Conservation (phyloP, 2,329 filamentous ascomycete genomes). For the Colletotrichum abscissum region DNA sequence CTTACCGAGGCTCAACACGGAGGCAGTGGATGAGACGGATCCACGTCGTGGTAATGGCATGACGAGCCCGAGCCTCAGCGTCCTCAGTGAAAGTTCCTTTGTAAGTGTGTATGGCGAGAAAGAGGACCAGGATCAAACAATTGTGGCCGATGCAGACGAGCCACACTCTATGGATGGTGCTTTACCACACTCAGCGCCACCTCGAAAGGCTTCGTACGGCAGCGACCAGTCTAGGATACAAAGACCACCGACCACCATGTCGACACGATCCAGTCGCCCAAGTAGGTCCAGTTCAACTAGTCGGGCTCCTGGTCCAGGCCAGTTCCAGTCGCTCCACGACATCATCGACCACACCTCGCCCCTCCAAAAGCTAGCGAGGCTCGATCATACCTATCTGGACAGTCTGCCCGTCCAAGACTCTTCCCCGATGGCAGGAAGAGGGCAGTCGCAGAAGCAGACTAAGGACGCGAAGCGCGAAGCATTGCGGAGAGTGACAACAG, state of each 20-base stretch:
- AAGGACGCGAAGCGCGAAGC: constrained; percentile 62
- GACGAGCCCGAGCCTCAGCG: constrained; percentile 70
- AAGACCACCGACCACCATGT: neutral
- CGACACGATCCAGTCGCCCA: neutral
- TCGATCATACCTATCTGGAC: constrained; percentile 45
- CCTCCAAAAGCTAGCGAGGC: constrained; percentile 61
- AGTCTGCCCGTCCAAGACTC: constrained; percentile 44
- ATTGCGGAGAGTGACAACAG: constrained; percentile 61
- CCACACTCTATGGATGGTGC: constrained; percentile 44
- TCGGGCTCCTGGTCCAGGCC: constrained; percentile 43
- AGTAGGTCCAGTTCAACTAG: constrained; percentile 45
- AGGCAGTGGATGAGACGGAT: constrained; percentile 50
- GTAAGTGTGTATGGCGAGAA: constrained; percentile 71
- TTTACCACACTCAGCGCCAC: constrained; percentile 21
- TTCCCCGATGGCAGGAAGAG: constrained; percentile 34
- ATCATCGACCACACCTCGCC: constrained; percentile 60
- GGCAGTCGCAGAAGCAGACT: constrained; percentile 41
- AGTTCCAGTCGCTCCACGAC: constrained; percentile 59
- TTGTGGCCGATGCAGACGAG: constrained; percentile 44
- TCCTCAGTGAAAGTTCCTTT: constrained; percentile 76
- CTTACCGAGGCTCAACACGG: constrained; percentile 58
- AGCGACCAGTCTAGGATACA: neutral
- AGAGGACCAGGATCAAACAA: constrained; percentile 39
- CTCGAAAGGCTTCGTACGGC: constrained; percentile 8
- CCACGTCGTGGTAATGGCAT: constrained; percentile 50